Evolutionary conservation across 495 filamentous ascomycete genomes (phyloP), one percentile per base, ranked within the genome.

Genomic region (Rhypophila decipiens): DNA sequence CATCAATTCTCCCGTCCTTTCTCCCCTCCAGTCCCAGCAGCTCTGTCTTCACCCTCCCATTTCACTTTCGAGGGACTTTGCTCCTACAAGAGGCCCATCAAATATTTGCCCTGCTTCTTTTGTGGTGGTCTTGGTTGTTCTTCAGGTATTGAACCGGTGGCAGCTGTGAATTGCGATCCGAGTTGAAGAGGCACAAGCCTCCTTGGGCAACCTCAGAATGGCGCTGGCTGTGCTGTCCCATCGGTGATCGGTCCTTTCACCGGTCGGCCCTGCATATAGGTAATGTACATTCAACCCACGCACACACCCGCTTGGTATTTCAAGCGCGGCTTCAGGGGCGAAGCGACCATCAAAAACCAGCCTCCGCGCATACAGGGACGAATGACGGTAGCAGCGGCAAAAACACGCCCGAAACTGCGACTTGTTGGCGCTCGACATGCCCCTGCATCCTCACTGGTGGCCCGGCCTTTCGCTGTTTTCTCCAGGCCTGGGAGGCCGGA

Each of bases 221-320:
- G 27, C 27, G 7, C 27, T 13, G 13, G 35, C 35, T 37, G 35
- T 17, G 18, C 35, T 37, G 9, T 5, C 35, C 35, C 8, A 5
- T 37, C 35, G 8, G 35, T 15, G 8, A n/a, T 15, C 5, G 35
- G 7, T 37, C 24, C 24, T 39, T 49, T 44, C 29, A 33, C 42
- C 51, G 51, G 46, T 53, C 46, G 39, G 46, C 31, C 51, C 42
- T 37, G 36, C 50, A 53, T 49, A 46, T n/a, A n/a, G n/a, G n/a
- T n/a, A n/a, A n/a, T n/a, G n/a, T n/a, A n/a, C n/a, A n/a, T n/a
- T n/a, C n/a, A n/a, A n/a, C n/a, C n/a, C n/a, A n/a, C n/a, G n/a
- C n/a, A n/a, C 51, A 44, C 41, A 38, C 46, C 35, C 45, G n/a
- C n/a, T n/a, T n/a, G n/a, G n/a, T n/a, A n/a, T n/a, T n/a, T n/a